Evolutionary conservation across 2,329 filamentous ascomycete genomes (phyloP), one percentile per base, ranked within the genome.

Genomic region (Aureobasidium sp.): DNA sequence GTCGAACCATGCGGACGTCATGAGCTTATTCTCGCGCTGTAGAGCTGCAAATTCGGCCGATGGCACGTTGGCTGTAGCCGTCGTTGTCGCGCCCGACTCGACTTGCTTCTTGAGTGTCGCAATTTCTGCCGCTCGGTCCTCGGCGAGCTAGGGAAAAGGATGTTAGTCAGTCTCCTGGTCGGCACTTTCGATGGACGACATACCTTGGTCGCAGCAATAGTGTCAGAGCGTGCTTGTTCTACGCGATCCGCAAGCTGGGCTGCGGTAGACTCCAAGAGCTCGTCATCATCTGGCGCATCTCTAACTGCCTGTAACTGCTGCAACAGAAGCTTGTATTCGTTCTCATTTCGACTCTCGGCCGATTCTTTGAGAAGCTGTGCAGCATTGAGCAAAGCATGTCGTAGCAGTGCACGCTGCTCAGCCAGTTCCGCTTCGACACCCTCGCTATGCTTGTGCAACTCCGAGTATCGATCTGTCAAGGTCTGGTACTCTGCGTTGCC

Each of bases 1-100:
- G 73, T 93, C 89, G 76, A 92, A 92, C 89, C 89, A 95, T 2
- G 90, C 90, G n/a, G 86, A 88, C 29, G 87, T 80, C 69, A 95
- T 90, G 71, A 94, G 81, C 42, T 82, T 82, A 72, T 90, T 91
- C 74, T 95, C 90, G 68, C 88, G 84, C 72, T 88, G 83, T 63
- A 95, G 82, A 68, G 87, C 89, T 67, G 85, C 84, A 70, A 89
- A 82, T 68, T 81, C 78, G 60, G 47, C 51, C 5, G 61, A 57
- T 7, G 47, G 29, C 6, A 42, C 36, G 12, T 59, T 53, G 15
- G 53, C 56, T 9, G 47, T 44, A 1, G 44, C 44, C 29, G 41
- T 37, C 15, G 59, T 48, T 32, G 46, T 27, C 6, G 57, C 27
- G 10, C 44, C 26, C 5, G 60, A 47, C 13, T 17, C 55, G 27